Percentiles rank a stretch among this genome's conserved stretches.
Evolutionary conservation across 2,329 filamentous ascomycete genomes (phyloP).

Genomic region (Cladosporium colombiae): DNA sequence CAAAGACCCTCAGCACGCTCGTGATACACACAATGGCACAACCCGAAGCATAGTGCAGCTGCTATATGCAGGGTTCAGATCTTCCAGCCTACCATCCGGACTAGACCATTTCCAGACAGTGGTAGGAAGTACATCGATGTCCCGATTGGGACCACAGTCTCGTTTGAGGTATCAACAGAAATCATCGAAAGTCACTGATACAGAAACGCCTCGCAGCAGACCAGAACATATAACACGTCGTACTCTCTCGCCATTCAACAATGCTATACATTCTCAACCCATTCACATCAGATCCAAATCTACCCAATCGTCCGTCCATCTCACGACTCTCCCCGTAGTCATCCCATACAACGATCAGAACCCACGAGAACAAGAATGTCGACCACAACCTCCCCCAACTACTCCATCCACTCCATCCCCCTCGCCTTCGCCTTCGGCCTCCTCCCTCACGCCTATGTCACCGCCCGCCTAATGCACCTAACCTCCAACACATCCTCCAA

Average conservation of each 20-base stretch:
- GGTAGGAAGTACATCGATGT: background rate
- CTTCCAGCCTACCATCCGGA: background rate
- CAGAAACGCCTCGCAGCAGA: too few relatives aligned
- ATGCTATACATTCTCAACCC: background rate
- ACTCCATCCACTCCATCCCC: conserved; percentile 29
- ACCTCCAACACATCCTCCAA: conserved; percentile 27
- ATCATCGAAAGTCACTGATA: too few relatives aligned
- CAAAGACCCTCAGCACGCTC: background rate
- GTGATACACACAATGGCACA: background rate
- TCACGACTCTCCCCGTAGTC: too few relatives aligned
- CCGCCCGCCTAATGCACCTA: conserved; percentile 29
- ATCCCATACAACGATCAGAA: too few relatives aligned
- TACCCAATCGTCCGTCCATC: too few relatives aligned
- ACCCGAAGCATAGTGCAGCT: background rate
- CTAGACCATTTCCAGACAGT: background rate
- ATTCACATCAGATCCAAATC: background rate
- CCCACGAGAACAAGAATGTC: background rate
- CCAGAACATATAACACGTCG: background rate
- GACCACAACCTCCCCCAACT: conserved; percentile 24
- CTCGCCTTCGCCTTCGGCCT: conserved; percentile 29
- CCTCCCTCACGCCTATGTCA: conserved; percentile 29
- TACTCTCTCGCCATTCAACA: background rate
- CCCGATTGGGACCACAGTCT: background rate
- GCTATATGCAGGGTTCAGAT: background rate
- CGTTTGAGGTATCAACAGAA: background rate